Conservation (phyloP, 1,139 yeast genomes). For the Chernovozyma sophiae-reginae region DNA sequence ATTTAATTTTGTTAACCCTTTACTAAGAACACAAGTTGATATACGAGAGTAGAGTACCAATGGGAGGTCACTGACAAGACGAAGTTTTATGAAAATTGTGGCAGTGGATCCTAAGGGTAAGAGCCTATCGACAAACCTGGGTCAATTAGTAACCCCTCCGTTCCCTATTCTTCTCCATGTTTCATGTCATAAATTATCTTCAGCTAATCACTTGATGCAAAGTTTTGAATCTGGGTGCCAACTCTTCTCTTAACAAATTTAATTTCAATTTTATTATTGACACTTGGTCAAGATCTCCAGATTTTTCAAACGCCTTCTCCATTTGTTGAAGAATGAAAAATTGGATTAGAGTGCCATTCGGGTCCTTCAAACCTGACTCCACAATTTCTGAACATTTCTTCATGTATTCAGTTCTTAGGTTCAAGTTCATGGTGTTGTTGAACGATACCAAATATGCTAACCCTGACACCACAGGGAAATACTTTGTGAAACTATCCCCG, state of each 20-base stretch:
- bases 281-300: slow-evolving; percentile 22
- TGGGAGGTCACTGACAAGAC: too few relatives aligned
- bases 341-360: slow-evolving; percentile 2
- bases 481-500: slow-evolving; percentile 1
- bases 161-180: too few relatives aligned
- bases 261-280: slow-evolving; percentile 22
- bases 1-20: slow-evolving; percentile 12
- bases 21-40: too few relatives aligned
- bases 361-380: neutral
- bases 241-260: slow-evolving; percentile 13
- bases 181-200: too few relatives aligned
- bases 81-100: too few relatives aligned
- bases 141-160: too few relatives aligned
- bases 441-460: slow-evolving; percentile 2
- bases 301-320: neutral
- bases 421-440: neutral
- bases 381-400: neutral
- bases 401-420: neutral
- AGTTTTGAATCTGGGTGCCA: slow-evolving; percentile 4
- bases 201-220: too few relatives aligned
- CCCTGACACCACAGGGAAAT: slow-evolving; percentile 5
- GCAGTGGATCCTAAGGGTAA: too few relatives aligned
- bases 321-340: neutral
- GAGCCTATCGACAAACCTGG: too few relatives aligned
- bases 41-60: too few relatives aligned